Evolutionary conservation across 179 eudicot genomes (phyloP).

Genomic region (Vitellaria paradoxa): DNA sequence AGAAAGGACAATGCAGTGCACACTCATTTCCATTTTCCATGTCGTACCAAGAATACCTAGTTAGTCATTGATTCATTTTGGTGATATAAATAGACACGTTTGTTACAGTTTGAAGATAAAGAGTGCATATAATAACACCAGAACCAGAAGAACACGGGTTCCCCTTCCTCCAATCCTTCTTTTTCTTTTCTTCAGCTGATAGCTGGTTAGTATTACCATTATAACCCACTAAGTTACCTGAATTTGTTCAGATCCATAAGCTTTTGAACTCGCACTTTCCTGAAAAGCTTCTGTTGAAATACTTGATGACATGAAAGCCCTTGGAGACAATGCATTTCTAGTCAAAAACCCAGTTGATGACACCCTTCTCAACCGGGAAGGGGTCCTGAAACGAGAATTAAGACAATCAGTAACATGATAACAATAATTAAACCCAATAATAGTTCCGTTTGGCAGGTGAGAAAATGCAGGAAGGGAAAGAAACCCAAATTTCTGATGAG

Average conservation of each 20-base stretch:
- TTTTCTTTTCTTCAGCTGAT: no score
- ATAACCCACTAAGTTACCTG: constrained; percentile 49
- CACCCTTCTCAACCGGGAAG: constrained; percentile 37
- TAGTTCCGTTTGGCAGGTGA: not conserved
- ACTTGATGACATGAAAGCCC: constrained; percentile 69
- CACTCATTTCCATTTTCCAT: no score
- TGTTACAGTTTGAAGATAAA: no score
- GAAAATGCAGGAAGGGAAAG: not conserved
- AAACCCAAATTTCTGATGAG: not conserved
- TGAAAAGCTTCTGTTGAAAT: constrained; percentile 47
- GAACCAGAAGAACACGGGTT: no score
- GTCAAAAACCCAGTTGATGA: constrained; percentile 22
- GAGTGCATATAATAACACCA: no score
- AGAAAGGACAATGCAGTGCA: no score
- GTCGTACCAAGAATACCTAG: no score
- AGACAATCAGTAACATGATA: not conserved
- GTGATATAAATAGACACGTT: no score
- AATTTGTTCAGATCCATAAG: constrained; percentile 98
- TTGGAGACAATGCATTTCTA: constrained; percentile 46
- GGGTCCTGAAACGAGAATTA: constrained; percentile 34
- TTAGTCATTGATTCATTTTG: no score
- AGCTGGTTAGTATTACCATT: no score
- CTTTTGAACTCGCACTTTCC: constrained; percentile 37
- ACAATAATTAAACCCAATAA: not conserved
- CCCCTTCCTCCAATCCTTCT: no score